A percentile compares a stretch with the other conserved stretches of the same genome.
Evolutionary conservation across 2,329 filamentous ascomycete genomes (phyloP).

Genomic region (Claviceps purpurea): DNA sequence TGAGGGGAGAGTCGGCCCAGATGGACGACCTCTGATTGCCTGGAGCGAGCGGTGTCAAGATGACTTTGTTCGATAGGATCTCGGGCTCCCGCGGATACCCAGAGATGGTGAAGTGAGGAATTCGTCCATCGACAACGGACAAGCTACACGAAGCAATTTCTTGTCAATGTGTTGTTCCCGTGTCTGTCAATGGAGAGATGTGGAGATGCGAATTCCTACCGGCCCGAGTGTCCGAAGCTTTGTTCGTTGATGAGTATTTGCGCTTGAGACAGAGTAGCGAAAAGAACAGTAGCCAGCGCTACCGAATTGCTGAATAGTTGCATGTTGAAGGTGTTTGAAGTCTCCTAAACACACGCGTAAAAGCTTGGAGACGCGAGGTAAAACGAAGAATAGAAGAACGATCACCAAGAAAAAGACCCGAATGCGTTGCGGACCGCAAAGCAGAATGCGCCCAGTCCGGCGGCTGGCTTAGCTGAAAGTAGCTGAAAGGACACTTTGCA

Average conservation of each 20-base stretch:
- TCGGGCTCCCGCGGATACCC: constrained; percentile 44
- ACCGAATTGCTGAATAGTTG: constrained; percentile 9
- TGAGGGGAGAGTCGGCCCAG: constrained; percentile 57
- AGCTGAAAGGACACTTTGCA: constrained; percentile 2
- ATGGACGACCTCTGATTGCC: constrained; percentile 74
- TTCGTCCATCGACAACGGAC: constrained; percentile 16
- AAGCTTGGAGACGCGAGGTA: not conserved
- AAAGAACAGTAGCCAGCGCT: constrained; percentile 28
- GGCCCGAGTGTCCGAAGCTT: constrained; percentile 62
- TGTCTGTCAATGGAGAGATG: not conserved
- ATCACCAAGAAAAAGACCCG: not conserved
- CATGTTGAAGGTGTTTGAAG: constrained; percentile 1
- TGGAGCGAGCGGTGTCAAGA: constrained; percentile 78
- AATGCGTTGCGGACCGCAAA: not conserved
- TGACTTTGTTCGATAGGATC: constrained; percentile 74
- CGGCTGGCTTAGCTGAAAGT: constrained; percentile 2
- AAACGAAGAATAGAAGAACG: not conserved
- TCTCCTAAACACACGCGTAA: no score
- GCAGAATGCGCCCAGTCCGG: not conserved
- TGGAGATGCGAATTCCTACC: constrained; percentile 27
- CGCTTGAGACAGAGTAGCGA: constrained; percentile 39
- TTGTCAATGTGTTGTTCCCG: not conserved
- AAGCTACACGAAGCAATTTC: not conserved
- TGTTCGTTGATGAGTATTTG: constrained; percentile 58
- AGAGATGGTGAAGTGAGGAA: constrained; percentile 42